phyloP scores from a whole-genome alignment of 495 filamentous ascomycete species.

The Talaromyces borbonicus region DNA sequence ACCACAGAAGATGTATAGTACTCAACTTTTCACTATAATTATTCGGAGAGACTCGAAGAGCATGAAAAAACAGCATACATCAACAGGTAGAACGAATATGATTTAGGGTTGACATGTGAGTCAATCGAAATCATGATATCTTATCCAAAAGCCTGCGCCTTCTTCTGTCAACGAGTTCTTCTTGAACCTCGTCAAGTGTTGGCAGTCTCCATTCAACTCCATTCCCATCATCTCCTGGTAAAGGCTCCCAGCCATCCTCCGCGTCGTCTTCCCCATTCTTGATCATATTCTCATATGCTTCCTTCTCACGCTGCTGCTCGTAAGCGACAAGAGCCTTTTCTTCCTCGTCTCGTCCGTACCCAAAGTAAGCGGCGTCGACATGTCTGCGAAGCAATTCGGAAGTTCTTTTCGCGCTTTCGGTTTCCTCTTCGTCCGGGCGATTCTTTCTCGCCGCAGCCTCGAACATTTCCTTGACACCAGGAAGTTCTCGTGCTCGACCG shows the following conservation, averaged over 20 bases:
- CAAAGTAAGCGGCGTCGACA: conserved; percentile 93
- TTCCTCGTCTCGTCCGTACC: conserved; percentile 89
- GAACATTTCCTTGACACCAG: conserved; percentile 95
- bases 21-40: no score
- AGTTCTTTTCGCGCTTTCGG: conserved; percentile 48
- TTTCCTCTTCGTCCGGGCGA: conserved; percentile 53
- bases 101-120: background rate
- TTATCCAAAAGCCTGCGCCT: conserved; percentile 73
- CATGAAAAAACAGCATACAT: background rate
- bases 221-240: conserved; percentile 81
- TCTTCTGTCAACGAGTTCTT: conserved; percentile 83
- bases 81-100: background rate
- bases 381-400: conserved; percentile 63
- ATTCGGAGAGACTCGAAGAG: no score
- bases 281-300: conserved; percentile 60
- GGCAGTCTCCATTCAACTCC: conserved; percentile 79
- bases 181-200: conserved; percentile 78
- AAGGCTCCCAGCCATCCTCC: conserved; percentile 63
- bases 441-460: conserved; percentile 52
- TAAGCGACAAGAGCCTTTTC: conserved; percentile 77
- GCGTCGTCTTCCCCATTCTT: conserved; percentile 32
- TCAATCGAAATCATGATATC: conserved; percentile 40
- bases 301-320: conserved; percentile 72
- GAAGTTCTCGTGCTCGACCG: conserved; percentile 80
- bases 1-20: no score